Evolutionary conservation across 208 protist species (phyloP), one percentile per base, ranked within the genome.

Genomic region (Herpetomonas samuelpessoai): DNA sequence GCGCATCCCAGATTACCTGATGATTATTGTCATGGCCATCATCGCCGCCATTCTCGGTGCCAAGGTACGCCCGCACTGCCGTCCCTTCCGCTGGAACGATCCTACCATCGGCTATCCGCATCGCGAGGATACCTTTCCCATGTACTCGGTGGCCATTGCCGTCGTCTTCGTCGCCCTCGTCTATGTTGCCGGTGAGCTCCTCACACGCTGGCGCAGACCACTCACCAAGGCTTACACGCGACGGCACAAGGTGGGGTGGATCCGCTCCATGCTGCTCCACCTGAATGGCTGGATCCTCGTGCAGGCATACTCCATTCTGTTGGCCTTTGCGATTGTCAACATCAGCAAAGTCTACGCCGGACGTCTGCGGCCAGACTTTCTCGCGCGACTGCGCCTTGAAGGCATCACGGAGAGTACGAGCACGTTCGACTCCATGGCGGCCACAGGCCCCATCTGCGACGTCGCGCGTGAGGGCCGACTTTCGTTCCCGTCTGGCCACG

Each of bases 401-500:
- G 69, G 71, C 26, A 71, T 76, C 71, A 62, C 65, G 51, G 54
- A 25, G 1, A 81, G 27, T 49, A 25, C 62, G n/a, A 60, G 27
- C 10, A 48, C 22, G 12, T 61, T 75, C n/a, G 71, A 24, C 29
- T 58, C 21, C 12, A 76, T 10, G 44, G 89, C 31, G 75, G 81
- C 51, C 58, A 80, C 28, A 80, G 76, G n/a, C 78, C 79, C 19
- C 65, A 74, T 25, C 72, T 87, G 25, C 82, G 81, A 14, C 87
- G 87, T 19, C 65, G 91, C n/a, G n/a, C n/a, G n/a, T n/a, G n/a
- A n/a, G n/a, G n/a, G n/a, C n/a, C n/a, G n/a, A n/a, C n/a, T n/a
- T 0, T 95, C 85, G 2, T 98, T 98, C 52, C 95, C 95, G 10
- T 91, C 77, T 1, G 95, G 95, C 1, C 95, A 97, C 73, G 86